These are phyloP conservation scores for Alectoria sarmentosa DNA, from an alignment of 495 filamentous ascomycete genomes.

Conservation along the genomic window DNA sequence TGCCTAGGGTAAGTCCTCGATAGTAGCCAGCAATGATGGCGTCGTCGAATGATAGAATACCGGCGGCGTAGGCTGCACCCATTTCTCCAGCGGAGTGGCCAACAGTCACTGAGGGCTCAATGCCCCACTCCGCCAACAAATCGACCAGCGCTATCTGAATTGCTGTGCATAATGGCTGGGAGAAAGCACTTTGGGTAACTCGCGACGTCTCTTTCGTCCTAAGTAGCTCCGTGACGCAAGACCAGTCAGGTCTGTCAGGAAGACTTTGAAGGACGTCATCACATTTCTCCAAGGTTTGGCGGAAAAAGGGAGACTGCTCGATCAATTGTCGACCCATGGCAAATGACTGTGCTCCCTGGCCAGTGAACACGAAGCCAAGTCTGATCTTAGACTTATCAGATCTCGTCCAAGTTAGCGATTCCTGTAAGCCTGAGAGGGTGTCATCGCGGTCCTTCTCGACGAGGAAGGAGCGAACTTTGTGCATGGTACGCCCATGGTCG, in stretches of 20 bases:
- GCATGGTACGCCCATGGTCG: constrained; percentile 21
- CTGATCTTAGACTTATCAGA: constrained; percentile 3
- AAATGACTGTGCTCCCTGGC: constrained; percentile 64
- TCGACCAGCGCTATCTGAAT: constrained; percentile 41
- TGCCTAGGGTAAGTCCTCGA: constrained; percentile 26
- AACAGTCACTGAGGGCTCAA: constrained; percentile 30
- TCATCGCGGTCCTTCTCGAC: constrained; percentile 10
- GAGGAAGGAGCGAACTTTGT: constrained; percentile 13
- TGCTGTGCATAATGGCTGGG: constrained; percentile 37
- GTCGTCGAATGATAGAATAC: constrained; percentile 25
- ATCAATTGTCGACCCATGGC: constrained; percentile 47
- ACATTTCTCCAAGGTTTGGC: constrained; percentile 27
- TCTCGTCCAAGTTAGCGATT: too few relatives aligned
- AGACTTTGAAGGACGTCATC: constrained; percentile 20
- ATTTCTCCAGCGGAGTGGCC: constrained; percentile 44
- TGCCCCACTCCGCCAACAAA: constrained; percentile 30
- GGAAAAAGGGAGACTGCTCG: constrained; percentile 27
- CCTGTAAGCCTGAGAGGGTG: background rate
- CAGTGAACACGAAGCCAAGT: constrained; percentile 41
- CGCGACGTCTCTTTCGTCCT: constrained; percentile 14
- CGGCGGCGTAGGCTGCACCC: constrained; percentile 32
- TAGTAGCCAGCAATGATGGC: constrained; percentile 30
- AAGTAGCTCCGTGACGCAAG: constrained; percentile 24
- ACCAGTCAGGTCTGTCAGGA: constrained; percentile 25
- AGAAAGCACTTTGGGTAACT: constrained; percentile 28